Conservation (phyloP, 2,329 filamentous ascomycete species). For the Zasmidium angulare region DNA sequence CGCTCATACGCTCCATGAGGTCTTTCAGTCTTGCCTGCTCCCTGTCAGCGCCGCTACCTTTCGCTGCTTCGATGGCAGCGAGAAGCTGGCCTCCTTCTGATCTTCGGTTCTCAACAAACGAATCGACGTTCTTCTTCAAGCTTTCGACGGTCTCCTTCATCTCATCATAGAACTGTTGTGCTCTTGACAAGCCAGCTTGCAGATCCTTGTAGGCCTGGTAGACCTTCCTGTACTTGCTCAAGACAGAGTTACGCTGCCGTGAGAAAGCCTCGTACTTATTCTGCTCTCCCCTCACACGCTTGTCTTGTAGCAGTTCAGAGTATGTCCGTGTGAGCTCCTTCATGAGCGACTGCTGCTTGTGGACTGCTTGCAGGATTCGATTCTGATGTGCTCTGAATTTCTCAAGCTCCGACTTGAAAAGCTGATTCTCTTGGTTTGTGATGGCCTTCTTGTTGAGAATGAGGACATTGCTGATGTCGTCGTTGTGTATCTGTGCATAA, state of each 20-base stretch:
- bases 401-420: constrained; percentile 95
- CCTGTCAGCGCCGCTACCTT: constrained; percentile 69
- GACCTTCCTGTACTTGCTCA: constrained; percentile 84
- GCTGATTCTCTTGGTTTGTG: constrained; percentile 82
- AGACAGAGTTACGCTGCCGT: constrained; percentile 74
- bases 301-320: constrained; percentile 86
- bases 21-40: constrained; percentile 83
- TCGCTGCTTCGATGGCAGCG: constrained; percentile 80
- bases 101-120: constrained; percentile 91
- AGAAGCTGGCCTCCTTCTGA: constrained; percentile 89
- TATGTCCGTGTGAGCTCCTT: constrained; percentile 90
- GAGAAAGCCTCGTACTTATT: constrained; percentile 91
- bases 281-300: constrained; percentile 88
- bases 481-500: constrained; percentile 72
- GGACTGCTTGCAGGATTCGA: constrained; percentile 84
- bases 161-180: constrained; percentile 90
- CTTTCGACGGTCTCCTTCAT: constrained; percentile 53
- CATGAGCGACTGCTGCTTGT: constrained; percentile 91
- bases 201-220: constrained; percentile 93
- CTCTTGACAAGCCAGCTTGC: constrained; percentile 78
- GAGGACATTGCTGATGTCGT: constrained; percentile 95
- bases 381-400: constrained; percentile 95
- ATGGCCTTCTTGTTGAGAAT: constrained; percentile 98
- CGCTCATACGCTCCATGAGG: constrained; percentile 93
- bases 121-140: constrained; percentile 62